A percentile compares a stretch with the other conserved stretches of the same genome.
These are phyloP conservation scores for Chloropicon primus DNA, from an alignment of 139 green algal genomes.

Conservation along the genomic window DNA sequence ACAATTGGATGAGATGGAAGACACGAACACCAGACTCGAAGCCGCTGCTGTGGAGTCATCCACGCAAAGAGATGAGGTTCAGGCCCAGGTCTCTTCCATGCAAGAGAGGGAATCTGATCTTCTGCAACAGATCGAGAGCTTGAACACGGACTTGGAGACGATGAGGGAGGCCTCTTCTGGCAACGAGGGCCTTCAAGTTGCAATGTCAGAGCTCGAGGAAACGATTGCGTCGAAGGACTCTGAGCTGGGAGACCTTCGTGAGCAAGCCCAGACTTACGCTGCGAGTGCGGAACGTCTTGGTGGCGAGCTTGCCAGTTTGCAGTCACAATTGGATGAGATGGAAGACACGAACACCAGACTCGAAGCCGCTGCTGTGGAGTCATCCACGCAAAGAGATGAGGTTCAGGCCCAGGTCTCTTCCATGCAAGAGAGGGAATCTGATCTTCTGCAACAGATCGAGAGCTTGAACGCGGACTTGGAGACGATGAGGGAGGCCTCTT, in stretches of 20 bases:
- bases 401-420: background rate
- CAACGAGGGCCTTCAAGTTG: background rate
- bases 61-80: background rate
- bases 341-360: background rate
- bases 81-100: background rate
- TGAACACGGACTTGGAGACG: background rate
- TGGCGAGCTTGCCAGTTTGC: background rate
- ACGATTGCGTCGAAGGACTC: background rate
- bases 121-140: background rate
- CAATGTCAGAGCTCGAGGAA: background rate
- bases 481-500: background rate
- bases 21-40: background rate
- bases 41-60: background rate
- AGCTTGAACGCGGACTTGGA: background rate
- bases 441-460: background rate
- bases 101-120: background rate
- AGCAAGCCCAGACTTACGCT: background rate
- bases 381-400: background rate
- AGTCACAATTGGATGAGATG: background rate
- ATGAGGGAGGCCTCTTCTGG: background rate
- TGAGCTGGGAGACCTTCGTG: background rate
- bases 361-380: background rate
- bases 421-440: background rate
- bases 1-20: background rate
- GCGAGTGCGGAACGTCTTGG: background rate